Percentiles rank a stretch among this genome's conserved stretches.
Evolutionary conservation across 257 asterid genomes (phyloP).

Genomic region (Solanum piurae): DNA sequence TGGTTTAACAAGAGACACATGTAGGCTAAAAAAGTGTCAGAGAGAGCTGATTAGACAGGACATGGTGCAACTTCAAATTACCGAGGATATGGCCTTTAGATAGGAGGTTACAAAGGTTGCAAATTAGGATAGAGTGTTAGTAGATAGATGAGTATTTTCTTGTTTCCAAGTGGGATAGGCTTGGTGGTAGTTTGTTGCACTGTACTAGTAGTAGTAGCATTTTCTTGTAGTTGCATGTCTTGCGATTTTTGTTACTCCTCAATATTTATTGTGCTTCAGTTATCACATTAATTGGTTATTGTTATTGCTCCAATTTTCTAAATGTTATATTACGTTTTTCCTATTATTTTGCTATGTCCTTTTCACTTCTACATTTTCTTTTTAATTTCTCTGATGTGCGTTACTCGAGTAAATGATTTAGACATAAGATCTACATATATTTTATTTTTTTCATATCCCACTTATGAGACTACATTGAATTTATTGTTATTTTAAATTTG

Average conservation of each 20-base stretch:
- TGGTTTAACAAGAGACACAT: background rate
- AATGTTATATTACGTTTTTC: background rate
- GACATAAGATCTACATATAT: background rate
- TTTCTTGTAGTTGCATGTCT: background rate
- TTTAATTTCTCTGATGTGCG: background rate
- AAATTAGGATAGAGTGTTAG: background rate
- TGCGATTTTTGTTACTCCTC: too few relatives aligned
- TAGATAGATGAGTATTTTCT: background rate
- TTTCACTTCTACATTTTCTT: background rate
- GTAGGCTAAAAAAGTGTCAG: background rate
- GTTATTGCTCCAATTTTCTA: background rate
- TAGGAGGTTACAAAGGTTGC: background rate
- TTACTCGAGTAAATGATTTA: background rate
- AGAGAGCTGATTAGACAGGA: background rate
- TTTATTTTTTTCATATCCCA: background rate
- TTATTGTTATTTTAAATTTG: background rate
- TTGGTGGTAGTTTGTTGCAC: background rate
- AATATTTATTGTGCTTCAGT: background rate
- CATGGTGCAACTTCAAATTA: background rate
- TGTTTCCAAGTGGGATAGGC: background rate
- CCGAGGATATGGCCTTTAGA: background rate
- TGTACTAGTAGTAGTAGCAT: background rate
- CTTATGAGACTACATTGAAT: background rate
- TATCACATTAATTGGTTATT: background rate
- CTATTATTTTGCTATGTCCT: background rate